Percentiles rank a stretch among this genome's conserved stretches.
phyloP scores from a whole-genome alignment of 164 flowering plant species.

The Chloranthus sessilifolius region DNA sequence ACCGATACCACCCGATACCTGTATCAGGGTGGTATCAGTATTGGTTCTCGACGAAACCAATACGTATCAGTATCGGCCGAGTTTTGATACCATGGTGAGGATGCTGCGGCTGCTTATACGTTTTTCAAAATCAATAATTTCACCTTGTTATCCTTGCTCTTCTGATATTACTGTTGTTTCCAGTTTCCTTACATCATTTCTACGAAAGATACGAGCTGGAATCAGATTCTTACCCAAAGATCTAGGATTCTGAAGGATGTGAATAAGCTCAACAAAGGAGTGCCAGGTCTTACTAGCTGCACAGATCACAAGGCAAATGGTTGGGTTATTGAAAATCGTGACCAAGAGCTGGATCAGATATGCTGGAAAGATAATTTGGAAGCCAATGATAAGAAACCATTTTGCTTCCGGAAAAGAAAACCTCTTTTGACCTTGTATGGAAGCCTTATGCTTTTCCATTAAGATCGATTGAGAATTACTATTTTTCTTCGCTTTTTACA shows the following conservation, averaged over 20 bases:
- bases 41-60: too few relatives aligned
- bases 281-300: constrained; percentile 52
- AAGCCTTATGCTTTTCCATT: constrained; percentile 5
- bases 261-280: constrained; percentile 7
- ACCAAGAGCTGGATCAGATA: constrained; percentile 38
- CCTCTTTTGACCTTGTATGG: constrained; percentile 33
- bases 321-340: constrained; percentile 41
- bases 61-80: too few relatives aligned
- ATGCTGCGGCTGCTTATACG: too few relatives aligned
- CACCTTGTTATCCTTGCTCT: background rate
- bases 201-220: constrained; percentile 5
- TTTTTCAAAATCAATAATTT: too few relatives aligned
- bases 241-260: constrained; percentile 13
- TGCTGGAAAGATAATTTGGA: constrained; percentile 54
- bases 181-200: constrained; percentile 49
- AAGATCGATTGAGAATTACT: background rate
- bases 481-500: background rate
- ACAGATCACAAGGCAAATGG: constrained; percentile 34
- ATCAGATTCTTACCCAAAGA: background rate
- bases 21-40: too few relatives aligned
- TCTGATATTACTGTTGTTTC: constrained; percentile 11
- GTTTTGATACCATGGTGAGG: too few relatives aligned
- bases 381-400: constrained; percentile 25
- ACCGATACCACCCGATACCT: too few relatives aligned
- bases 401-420: constrained; percentile 51